These are phyloP conservation scores for Cinchona pubescens DNA, from an alignment of 257 asterid species.

Conservation along the genomic window DNA sequence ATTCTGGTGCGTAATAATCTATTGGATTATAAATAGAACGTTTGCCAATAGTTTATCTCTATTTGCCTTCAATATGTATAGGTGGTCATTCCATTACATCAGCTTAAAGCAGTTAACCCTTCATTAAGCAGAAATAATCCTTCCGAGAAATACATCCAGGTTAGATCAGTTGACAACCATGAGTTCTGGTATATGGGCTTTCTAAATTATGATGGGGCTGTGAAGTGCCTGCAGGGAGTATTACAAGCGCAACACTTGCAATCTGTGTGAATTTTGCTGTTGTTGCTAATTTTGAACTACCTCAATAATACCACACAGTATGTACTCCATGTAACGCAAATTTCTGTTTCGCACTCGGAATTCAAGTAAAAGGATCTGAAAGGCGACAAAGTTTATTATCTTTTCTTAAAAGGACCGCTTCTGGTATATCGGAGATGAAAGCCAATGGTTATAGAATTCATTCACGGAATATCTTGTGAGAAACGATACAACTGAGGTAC, in stretches of 20 bases:
- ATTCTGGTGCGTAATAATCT: background rate
- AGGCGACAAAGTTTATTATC: background rate
- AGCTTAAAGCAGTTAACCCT: conserved; percentile 74
- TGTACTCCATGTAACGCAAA: background rate
- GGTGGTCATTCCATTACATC: conserved; percentile 75
- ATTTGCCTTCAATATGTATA: conserved; percentile 17
- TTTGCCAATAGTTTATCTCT: background rate
- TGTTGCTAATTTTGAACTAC: background rate
- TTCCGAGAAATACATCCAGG: conserved; percentile 81
- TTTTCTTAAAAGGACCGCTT: background rate
- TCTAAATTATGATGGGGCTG: conserved; percentile 73
- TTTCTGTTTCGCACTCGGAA: background rate
- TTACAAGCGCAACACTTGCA: conserved; percentile 11
- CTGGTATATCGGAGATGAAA: conserved; percentile 5
- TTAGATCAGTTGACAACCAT: conserved; percentile 75
- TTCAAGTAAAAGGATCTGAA: background rate
- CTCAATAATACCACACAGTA: too few species aligned
- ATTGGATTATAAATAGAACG: background rate
- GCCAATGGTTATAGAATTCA: background rate
- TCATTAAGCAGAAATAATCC: conserved; percentile 62
- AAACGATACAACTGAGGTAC: background rate
- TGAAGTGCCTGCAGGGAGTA: conserved; percentile 54
- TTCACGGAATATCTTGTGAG: background rate
- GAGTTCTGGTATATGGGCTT: conserved; percentile 99
- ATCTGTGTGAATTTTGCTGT: conserved; percentile 22